Evolutionary conservation across 148 eudicot genomes (phyloP), one percentile per base, ranked within the genome.

Genomic region (Diospyros kaki): DNA sequence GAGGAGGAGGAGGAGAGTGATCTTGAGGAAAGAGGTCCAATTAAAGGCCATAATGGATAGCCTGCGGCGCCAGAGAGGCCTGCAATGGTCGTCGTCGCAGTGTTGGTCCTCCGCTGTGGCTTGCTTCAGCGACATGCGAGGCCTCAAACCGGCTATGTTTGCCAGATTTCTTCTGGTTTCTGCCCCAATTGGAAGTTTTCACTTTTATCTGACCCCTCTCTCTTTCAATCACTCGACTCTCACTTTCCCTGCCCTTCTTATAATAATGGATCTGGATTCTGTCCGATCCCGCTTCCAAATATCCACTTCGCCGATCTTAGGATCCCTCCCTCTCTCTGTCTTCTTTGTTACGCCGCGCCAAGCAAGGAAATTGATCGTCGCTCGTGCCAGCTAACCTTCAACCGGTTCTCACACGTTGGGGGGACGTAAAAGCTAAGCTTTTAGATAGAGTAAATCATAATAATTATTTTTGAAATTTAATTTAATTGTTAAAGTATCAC

Each of bases 1-100:
- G 58, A 94, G 91, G 69, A 85, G 39, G 15, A 89, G 10, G 50
- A 94, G 87, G 53, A 94, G 82, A 58, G 88, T 78, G 72, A 87
- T 71, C 67, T 83, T 80, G 54, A 85, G 4, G 43, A 76, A 46
- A 73, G 86, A 81, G 38, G 71, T 61, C 90, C 97, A 91, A 75
- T 84, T 86, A 77, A 84, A 90, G 61, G 84, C 88, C 93, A 86
- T 90, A 28, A 28, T 14, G 79, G 67, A 65, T 87, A 58, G 52
- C 6, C 82, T 79, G 17, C 85, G 89, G 48, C 87, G 94, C 90
- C 97, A 8, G 8, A 48, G 52, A 53, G 81, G 85, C 80, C 84
- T 72, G 62, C 83, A 75, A 44, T 62, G 79, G 52, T 80, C 86
- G 9, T 73, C 82, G 52, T 80, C 86, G 28, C 28, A 28, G 28